phyloP scores from a whole-genome alignment of 306 rosid species.

The Casuarina equisetifolia region DNA sequence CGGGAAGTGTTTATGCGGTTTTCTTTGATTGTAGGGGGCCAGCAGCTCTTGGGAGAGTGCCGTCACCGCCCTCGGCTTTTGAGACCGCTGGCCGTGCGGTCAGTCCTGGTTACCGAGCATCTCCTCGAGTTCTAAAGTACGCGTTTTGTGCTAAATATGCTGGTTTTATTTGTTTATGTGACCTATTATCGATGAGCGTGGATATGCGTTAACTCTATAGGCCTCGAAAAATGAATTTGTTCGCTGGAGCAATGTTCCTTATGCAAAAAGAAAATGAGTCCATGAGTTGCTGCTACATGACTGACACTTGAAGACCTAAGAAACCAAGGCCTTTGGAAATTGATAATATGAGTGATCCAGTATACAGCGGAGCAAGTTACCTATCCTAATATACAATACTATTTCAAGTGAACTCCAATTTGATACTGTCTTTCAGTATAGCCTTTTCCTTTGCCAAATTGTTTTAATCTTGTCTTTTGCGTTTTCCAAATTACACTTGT shows the following conservation, averaged over 20 bases:
- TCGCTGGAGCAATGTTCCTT: background rate
- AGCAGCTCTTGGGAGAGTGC: slow-evolving; percentile 15
- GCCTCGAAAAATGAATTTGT: background rate
- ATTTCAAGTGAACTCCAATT: background rate
- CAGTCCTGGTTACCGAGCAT: slow-evolving; percentile 7
- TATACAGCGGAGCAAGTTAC: background rate
- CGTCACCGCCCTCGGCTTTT: slow-evolving; percentile 8
- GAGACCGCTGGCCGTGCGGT: slow-evolving; percentile 17
- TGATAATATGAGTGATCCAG: background rate
- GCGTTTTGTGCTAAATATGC: background rate
- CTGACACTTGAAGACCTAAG: background rate
- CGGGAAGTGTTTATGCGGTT: background rate
- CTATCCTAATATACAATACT: background rate
- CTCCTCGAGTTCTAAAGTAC: slow-evolving; percentile 3
- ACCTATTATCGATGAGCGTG: background rate
- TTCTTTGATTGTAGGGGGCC: slow-evolving; percentile 22
- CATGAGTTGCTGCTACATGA: background rate
- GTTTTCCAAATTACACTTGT: background rate
- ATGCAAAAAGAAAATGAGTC: background rate
- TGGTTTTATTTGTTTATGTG: background rate
- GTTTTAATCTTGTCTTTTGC: background rate
- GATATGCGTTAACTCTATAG: background rate
- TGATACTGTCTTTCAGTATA: background rate
- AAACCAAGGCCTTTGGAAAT: background rate
- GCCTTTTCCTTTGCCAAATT: background rate